Conservation (phyloP, 2,329 filamentous ascomycete genomes). For the Oidium heveae region DNA sequence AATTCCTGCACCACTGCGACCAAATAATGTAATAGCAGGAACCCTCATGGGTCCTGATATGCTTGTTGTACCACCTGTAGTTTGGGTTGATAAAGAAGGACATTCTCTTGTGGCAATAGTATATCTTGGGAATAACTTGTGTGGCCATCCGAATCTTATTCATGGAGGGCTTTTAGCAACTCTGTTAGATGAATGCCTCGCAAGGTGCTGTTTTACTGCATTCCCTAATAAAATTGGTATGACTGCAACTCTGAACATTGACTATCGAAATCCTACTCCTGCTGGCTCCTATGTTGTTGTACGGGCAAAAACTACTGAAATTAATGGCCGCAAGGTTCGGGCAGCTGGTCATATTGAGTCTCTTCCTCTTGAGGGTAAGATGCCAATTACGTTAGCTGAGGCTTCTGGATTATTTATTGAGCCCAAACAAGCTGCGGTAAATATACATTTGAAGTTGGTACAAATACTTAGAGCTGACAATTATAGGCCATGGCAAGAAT, state of each 20-base stretch:
- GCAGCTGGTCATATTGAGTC: constrained; percentile 72
- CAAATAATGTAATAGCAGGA: constrained; percentile 59
- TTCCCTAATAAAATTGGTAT: constrained; percentile 67
- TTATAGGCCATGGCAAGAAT: not conserved
- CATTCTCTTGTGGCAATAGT: constrained; percentile 45
- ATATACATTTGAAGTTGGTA: constrained; percentile 1
- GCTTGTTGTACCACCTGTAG: constrained; percentile 58
- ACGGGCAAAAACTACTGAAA: constrained; percentile 53
- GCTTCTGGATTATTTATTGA: constrained; percentile 74
- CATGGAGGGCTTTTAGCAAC: constrained; percentile 86
- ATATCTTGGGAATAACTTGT: constrained; percentile 57
- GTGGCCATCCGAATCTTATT: constrained; percentile 72
- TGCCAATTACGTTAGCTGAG: constrained; percentile 46
- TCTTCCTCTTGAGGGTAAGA: constrained; percentile 35
- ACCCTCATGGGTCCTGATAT: constrained; percentile 50
- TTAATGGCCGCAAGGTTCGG: constrained; percentile 87
- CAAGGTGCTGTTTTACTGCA: constrained; percentile 66
- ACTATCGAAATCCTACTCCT: constrained; percentile 60
- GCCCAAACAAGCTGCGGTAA: constrained; percentile 46
- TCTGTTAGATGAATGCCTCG: constrained; percentile 72
- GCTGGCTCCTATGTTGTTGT: constrained; percentile 57
- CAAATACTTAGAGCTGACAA: not conserved
- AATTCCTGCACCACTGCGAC: constrained; percentile 44
- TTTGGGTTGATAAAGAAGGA: constrained; percentile 47
- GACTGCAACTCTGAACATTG: constrained; percentile 61